These are phyloP conservation scores for Cyberlindnera veronae DNA, from an alignment of 805 yeast genomes.

Conservation along the genomic window DNA sequence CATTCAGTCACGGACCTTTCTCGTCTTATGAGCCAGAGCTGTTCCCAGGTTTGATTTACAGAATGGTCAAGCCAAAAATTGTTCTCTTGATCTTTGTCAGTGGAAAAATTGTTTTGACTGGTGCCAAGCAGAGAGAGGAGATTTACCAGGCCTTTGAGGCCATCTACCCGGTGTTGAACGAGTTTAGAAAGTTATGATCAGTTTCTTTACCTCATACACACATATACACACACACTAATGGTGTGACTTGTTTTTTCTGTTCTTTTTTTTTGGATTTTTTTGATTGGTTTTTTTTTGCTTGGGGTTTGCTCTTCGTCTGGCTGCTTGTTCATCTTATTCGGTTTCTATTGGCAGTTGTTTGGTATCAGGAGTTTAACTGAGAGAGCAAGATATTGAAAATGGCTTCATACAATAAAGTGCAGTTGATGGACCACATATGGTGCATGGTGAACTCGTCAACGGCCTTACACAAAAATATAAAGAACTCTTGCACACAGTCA, in stretches of 20 bases:
- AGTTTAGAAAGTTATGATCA: slow-evolving; percentile 71
- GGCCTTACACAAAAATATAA: no score
- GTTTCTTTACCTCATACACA: slow-evolving; percentile 4
- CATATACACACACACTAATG: no score
- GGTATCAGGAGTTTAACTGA: no score
- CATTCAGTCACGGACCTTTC: slow-evolving; percentile 98
- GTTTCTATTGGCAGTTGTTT: no score
- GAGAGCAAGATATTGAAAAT: no score
- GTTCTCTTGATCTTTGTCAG: slow-evolving; percentile 93
- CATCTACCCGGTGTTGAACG: slow-evolving; percentile 96
- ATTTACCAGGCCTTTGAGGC: slow-evolving; percentile 98
- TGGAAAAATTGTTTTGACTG: slow-evolving; percentile 95
- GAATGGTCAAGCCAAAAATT: slow-evolving; percentile 99
- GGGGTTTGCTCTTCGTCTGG: no score
- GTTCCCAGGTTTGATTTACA: slow-evolving; percentile 96
- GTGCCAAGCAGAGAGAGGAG: slow-evolving; percentile 98
- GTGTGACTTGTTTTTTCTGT: no score
- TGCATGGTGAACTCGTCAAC: no score
- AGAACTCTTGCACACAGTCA: no score
- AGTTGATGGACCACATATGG: no score
- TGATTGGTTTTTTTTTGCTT: not conserved
- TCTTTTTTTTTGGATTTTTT: not conserved
- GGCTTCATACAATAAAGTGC: no score
- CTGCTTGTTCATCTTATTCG: no score
- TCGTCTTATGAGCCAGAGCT: slow-evolving; percentile 97